A percentile compares a stretch with the other conserved stretches of the same genome.
These are phyloP conservation scores for Gracilariopsis chorda DNA, from an alignment of 23 red algal genomes.

Conservation along the genomic window DNA sequence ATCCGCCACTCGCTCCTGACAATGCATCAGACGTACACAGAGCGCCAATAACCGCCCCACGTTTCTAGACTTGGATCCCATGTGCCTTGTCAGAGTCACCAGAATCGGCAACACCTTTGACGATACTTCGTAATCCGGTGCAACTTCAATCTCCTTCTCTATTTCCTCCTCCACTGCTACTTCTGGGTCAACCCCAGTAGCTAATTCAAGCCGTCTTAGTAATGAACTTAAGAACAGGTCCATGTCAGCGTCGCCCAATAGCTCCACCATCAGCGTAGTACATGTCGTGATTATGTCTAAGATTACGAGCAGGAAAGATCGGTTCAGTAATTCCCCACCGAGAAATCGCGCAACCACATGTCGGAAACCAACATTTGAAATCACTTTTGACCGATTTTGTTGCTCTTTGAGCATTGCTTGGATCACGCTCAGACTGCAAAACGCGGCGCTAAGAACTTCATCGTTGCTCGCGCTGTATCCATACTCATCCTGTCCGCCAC, in stretches of 20 bases:
- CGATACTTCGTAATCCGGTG: not conserved
- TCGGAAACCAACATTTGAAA: not conserved
- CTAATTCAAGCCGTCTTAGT: not conserved
- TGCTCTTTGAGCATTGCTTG: not conserved
- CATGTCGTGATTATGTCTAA: slow-evolving; percentile 10
- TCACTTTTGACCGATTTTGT: not conserved
- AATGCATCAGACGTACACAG: not conserved
- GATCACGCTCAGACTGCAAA: not conserved
- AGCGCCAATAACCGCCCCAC: not conserved
- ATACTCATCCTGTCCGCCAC: not conserved
- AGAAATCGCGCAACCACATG: slow-evolving; percentile 3
- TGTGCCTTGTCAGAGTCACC: not conserved
- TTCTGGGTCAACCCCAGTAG: slow-evolving; percentile 1
- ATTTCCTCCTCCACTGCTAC: not conserved
- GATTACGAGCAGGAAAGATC: not conserved
- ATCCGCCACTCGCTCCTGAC: not conserved
- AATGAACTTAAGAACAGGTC: not conserved
- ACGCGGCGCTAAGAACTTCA: not conserved
- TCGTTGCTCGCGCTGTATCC: not conserved
- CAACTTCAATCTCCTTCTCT: not conserved
- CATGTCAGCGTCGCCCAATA: not conserved
- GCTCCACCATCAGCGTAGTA: not conserved
- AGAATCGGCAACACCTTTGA: slow-evolving; percentile 16
- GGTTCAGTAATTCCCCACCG: not conserved
- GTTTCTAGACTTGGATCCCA: not conserved